Evolutionary conservation across 2,329 filamentous ascomycete species (phyloP), one percentile per base, ranked within the genome.

Genomic region (Xenosphaeropsis pyriputrescens): DNA sequence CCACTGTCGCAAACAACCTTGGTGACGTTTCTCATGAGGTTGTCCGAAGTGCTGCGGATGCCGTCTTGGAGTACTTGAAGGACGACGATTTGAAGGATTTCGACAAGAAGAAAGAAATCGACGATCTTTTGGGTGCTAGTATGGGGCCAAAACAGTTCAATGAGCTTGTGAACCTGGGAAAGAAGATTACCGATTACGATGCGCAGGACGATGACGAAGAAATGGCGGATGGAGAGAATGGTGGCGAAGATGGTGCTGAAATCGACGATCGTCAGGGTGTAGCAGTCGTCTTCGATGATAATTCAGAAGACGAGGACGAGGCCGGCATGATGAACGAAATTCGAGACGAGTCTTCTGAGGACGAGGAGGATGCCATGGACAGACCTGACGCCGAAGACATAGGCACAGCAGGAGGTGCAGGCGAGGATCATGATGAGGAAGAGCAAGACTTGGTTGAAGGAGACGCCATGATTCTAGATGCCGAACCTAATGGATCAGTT

Each of bases 171-270:
- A 98, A 95, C 54, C 65, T 98, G 32, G 85, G 88, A 46, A 98
- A 98, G 66, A 98, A 98, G 63, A 94, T 98, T 45, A 98, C 91
- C 36, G 91, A 98, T 57, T 98, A 96, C 59, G 84, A 96, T 59
- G 84, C 84, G 30, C 86, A 96, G 56, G 89, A 96, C 46, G 91
- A 95, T 22, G 88, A 96, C 45, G 89, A 94, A 47, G 79, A 86
- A 41, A 83, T 85, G 66, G 80, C 74, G 19, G 77, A 79, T 50
- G 79, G 73, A 41, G 70, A 75, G 18, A 70, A 66, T 16, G 73
- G 66, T 14, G 83, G 72, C 39, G 75, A 75, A 43, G 71, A 79
- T 34, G 80, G 75, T 37, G 80, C 73, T 19, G 88, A 95, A 55
- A 74, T 95, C 36, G 91, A 95, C 52, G 88, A 95, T 50, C 79